Base-by-base conservation (phyloP, 768 basidiomycete species). In the Mycena vulgaris region DNA sequence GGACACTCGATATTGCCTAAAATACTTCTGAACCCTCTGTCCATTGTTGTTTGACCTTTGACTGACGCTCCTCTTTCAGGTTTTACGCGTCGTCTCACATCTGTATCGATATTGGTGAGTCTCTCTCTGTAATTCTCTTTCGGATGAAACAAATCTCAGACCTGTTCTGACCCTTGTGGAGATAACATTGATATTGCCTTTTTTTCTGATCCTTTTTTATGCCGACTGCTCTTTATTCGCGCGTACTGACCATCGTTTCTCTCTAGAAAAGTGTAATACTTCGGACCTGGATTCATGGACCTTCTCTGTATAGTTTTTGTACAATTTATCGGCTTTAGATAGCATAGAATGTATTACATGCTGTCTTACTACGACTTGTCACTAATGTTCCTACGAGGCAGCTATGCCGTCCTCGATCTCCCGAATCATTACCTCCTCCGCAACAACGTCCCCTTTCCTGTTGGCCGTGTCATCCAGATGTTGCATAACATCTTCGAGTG, bases 1-100 rank as follows among this genome's bases (percentile, higher is more conserved):
- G 85, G 89, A 89, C 75, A 86, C 86, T 78, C 72, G 71, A 80
- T 84, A 90, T 90, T 90, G 88, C 89, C 87, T 88, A 82, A 42
- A 63, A 83, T 82, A 75, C 77, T 78, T 78, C 83, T 84, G 84
- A 85, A 74, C 65, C 71, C 70, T 60, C 60, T 14, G 1, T 33
- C 14, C 21, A 23, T 27, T 25, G 17, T 5, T 5, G 21, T 55
- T 23, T 21, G 13, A 28, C 11, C 52, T 33, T 59, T 35, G 5
- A 23, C 65, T 66, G 17, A 66, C 57, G 21, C n/a, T 58, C 11
- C 7, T 56, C 10, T 33, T 39, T 27, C 48, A 58, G 56, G 77
- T 79, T 76, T 81, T 83, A 81, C 70, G 11, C 49, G 0, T 25
- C 16, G 6, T 31, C 51, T 23, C 40, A 47, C 19, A 40, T 49